phyloP scores from a whole-genome alignment of 2,329 filamentous ascomycete genomes.

The Calonectria henricotiae region DNA sequence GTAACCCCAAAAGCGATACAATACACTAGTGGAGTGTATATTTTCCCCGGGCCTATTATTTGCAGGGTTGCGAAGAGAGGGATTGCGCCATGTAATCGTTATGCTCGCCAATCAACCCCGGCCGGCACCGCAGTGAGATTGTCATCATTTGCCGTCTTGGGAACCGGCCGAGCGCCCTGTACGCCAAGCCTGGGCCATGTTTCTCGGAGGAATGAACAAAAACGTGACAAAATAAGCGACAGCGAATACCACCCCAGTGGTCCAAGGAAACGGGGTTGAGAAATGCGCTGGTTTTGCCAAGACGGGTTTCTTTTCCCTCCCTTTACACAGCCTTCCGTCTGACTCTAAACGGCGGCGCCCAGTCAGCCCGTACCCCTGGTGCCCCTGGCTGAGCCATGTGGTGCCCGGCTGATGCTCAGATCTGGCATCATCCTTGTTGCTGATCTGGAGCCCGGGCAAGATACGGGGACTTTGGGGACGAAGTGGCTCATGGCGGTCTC shows the following conservation, averaged over 20 bases:
- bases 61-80: too few species aligned
- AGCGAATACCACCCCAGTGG: neutral
- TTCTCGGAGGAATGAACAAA: neutral
- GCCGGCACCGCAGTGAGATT: neutral
- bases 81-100: neutral
- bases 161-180: neutral
- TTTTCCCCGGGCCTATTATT: too few species aligned
- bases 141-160: neutral
- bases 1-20: too few species aligned
- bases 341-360: neutral
- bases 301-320: neutral
- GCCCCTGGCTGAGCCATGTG: conserved; percentile 5
- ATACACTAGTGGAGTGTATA: too few species aligned
- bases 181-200: too few species aligned
- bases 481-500: conserved; percentile 1
- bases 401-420: conserved; percentile 1
- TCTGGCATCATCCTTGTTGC: conserved; percentile 15
- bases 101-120: neutral
- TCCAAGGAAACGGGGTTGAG: neutral
- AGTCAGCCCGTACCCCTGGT: neutral
- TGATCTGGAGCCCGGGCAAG: neutral
- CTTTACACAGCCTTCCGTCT: conserved; percentile 15
- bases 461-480: neutral
- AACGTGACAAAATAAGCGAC: neutral
- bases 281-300: conserved; percentile 8